Base-by-base conservation (phyloP, 148 eudicot species). In the Camellia sinensis region DNA sequence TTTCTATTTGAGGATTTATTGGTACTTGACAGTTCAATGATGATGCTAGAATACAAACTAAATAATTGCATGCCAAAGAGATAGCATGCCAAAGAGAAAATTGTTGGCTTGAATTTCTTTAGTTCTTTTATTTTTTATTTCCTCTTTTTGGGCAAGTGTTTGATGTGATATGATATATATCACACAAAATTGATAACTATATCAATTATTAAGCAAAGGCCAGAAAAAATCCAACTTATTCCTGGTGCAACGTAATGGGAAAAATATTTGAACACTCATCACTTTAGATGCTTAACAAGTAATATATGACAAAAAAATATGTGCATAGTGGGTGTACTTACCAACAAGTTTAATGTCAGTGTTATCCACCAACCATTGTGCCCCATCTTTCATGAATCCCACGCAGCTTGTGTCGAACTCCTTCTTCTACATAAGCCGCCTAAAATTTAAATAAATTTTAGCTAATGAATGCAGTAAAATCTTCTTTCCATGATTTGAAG, bases 281-380 rank as follows among this genome's bases (percentile, higher is more conserved):
- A 46, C 3, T 46, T 6, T 1, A 68, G 52, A 68, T 44, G 72
- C 50, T 15, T 43, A 64, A 46, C 59, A 13, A 13, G 59, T 54
- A 13, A n/a, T n/a, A 54, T 54, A 45, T 70, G 46, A 7, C 2
- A 18, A 46, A 18, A 45, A 14, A 7, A 29, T 62, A n/a, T n/a
- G n/a, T n/a, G n/a, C n/a, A n/a, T 46, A 3, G 10, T 19, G 9
- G 19, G n/a, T 45, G 4, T 7, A 50, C 89, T 89, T 87, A 95
- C 98, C 98, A 83, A 95, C 95, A 84, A 95, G 94, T 82, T 95
- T 89, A 87, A 95, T 88, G 86, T 95, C 98, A 71, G 98, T 93
- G 83, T 93, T 91, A 79, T 95, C 96, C 19, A 87, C 89, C 74
- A 95, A 81, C 98, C 98, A 95, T 71, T 93, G 93, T 53, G 98